Percentiles rank a stretch among this genome's conserved stretches.
Conservation (phyloP, 1,284 basidiomycete genomes). For the Naganishia liquefaciens region DNA sequence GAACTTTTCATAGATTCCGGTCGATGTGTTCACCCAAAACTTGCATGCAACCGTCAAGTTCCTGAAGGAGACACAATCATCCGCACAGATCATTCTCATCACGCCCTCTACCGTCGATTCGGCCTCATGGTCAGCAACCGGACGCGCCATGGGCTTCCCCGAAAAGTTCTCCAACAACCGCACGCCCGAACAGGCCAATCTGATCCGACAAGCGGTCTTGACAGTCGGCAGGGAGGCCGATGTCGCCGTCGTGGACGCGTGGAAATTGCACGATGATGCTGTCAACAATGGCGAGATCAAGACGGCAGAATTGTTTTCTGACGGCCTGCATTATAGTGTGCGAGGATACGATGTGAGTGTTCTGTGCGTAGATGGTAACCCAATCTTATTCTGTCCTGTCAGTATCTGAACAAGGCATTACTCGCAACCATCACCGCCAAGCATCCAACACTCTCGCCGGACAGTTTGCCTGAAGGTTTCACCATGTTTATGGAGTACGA, state of each 20-base stretch:
- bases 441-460: conserved; percentile 11
- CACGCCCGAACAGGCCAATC: conserved; percentile 4
- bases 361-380: too few relatives aligned
- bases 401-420: conserved; percentile 21
- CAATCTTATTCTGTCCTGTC: too few relatives aligned
- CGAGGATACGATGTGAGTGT: conserved; percentile 24
- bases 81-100: conserved; percentile 21
- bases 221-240: conserved; percentile 5
- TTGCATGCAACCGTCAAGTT: conserved; percentile 10
- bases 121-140: conserved; percentile 13
- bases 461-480: conserved; percentile 16
- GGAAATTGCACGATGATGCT: conserved; percentile 23
- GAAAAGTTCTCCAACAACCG: conserved; percentile 14
- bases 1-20: conserved; percentile 9
- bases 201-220: conserved; percentile 16
- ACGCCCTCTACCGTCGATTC: conserved; percentile 28
- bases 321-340: conserved; percentile 27
- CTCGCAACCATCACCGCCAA: not conserved
- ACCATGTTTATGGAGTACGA: conserved; percentile 17
- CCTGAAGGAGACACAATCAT: conserved; percentile 11
- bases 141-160: not conserved
- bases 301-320: conserved; percentile 18
- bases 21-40: conserved; percentile 24
- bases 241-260: conserved; percentile 23
- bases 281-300: conserved; percentile 16